These are phyloP conservation scores for Suillus tomentosus DNA, from an alignment of 768 basidiomycete species.

Conservation along the genomic window DNA sequence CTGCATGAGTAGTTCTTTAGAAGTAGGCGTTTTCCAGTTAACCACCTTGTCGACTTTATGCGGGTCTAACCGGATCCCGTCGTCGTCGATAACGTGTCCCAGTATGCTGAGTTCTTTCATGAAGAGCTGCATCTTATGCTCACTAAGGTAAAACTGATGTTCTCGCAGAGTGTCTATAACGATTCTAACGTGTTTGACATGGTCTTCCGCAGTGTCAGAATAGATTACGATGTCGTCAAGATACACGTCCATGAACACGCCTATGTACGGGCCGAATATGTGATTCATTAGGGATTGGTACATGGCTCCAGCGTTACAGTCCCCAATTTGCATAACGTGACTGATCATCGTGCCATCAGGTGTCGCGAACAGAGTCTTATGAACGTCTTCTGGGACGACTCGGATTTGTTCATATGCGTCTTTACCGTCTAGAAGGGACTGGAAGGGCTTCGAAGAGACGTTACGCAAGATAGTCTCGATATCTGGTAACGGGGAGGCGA, in stretches of 20 bases:
- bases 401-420: constrained; percentile 38
- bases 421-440: too few relatives aligned
- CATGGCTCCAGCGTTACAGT: constrained; percentile 47
- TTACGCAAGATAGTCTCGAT: constrained; percentile 27
- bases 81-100: too few relatives aligned
- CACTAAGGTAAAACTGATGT: too few relatives aligned
- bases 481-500: constrained; percentile 23
- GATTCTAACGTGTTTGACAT: accelerated
- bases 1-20: too few relatives aligned
- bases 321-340: constrained; percentile 45
- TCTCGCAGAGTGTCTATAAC: accelerated
- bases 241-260: constrained; percentile 32
- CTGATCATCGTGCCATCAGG: constrained; percentile 41
- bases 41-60: too few relatives aligned
- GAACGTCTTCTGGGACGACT: constrained; percentile 25
- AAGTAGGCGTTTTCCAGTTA: too few relatives aligned
- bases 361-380: constrained; percentile 15
- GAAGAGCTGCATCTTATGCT: too few relatives aligned
- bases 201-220: not conserved
- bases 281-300: constrained; percentile 46
- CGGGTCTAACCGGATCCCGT: accelerated
- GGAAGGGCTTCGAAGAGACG: too few relatives aligned
- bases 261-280: constrained; percentile 41
- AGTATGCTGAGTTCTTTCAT: too few relatives aligned
- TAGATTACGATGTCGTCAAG: constrained; percentile 28